phyloP scores from a whole-genome alignment of 371 early-diverging fungal genomes.

The Neoconidiobolus thromboides region DNA sequence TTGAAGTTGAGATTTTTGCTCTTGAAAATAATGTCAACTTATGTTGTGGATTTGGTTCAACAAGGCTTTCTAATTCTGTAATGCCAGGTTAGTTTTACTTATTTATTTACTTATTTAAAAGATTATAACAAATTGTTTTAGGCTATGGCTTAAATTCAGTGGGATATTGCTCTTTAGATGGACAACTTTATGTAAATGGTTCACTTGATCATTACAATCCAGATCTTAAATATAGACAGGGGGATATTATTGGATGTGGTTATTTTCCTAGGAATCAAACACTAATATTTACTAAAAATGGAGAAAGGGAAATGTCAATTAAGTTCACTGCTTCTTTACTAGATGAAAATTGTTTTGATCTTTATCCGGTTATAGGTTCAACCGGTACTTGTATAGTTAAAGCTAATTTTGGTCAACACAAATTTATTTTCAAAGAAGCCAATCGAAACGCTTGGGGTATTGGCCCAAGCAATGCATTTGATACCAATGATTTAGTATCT shows the following conservation, averaged over 20 bases:
- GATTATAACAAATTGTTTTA: background rate
- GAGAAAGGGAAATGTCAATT: background rate
- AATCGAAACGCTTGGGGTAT: conserved; percentile 1
- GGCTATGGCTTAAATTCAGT: background rate
- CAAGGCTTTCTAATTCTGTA: background rate
- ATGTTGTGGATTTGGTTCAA: background rate
- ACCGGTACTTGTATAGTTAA: background rate
- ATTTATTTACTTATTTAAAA: background rate
- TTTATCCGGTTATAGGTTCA: background rate
- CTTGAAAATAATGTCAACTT: background rate
- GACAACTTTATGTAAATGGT: conserved; percentile 1
- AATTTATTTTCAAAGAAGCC: background rate
- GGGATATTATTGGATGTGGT: conserved; percentile 2
- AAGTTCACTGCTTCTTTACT: background rate
- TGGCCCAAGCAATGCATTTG: background rate
- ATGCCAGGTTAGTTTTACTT: background rate
- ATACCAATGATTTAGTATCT: too few species aligned
- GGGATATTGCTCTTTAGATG: conserved; percentile 4
- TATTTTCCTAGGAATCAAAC: background rate
- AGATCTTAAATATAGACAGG: background rate
- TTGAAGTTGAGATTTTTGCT: conserved; percentile 3
- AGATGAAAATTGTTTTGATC: background rate
- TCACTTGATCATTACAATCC: background rate
- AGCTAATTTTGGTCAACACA: background rate
- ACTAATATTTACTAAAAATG: background rate